Evolutionary conservation across 1,139 yeast genomes (phyloP).

Genomic region (Candida sanyaensis): DNA sequence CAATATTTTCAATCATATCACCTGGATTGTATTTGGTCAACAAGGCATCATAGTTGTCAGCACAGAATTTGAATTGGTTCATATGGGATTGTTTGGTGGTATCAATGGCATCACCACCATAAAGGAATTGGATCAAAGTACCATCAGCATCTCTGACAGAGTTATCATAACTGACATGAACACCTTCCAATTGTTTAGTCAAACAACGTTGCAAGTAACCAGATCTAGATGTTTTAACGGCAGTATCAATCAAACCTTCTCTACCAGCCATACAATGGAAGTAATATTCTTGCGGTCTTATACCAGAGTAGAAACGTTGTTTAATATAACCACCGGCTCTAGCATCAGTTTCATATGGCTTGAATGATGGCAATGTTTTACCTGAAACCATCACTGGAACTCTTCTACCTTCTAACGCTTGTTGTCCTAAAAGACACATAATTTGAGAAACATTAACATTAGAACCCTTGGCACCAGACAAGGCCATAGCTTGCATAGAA

Average conservation of each 20-base stretch:
- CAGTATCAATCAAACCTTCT: conserved; percentile 99
- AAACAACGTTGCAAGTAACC: conserved; percentile 99
- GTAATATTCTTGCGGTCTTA: conserved; percentile 98
- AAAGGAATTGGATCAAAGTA: conserved; percentile 86
- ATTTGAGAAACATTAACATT: conserved; percentile 98
- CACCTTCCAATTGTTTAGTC: conserved; percentile 97
- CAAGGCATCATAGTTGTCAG: conserved; percentile 85
- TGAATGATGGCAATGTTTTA: conserved; percentile 94
- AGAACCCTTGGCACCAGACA: conserved; percentile 99
- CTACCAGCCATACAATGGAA: conserved; percentile 99
- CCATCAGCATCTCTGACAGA: conserved; percentile 97
- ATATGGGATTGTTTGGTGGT: conserved; percentile 93
- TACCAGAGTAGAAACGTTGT: conserved; percentile 97
- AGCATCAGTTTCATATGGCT: conserved; percentile 95
- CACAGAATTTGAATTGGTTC: conserved; percentile 91
- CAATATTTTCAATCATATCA: conserved; percentile 69
- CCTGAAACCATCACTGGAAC: conserved; percentile 99
- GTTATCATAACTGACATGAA: conserved; percentile 90
- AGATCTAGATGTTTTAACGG: conserved; percentile 97
- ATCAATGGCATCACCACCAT: conserved; percentile 97
- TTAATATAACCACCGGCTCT: conserved; percentile 98
- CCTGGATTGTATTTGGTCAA: conserved; percentile 87
- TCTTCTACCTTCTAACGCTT: conserved; percentile 98
- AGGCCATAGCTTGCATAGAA: conserved; percentile 98
- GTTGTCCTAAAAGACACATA: conserved; percentile 99